Base-by-base conservation (phyloP, 1,139 yeast genomes). In the Kodamaea alishanica region DNA sequence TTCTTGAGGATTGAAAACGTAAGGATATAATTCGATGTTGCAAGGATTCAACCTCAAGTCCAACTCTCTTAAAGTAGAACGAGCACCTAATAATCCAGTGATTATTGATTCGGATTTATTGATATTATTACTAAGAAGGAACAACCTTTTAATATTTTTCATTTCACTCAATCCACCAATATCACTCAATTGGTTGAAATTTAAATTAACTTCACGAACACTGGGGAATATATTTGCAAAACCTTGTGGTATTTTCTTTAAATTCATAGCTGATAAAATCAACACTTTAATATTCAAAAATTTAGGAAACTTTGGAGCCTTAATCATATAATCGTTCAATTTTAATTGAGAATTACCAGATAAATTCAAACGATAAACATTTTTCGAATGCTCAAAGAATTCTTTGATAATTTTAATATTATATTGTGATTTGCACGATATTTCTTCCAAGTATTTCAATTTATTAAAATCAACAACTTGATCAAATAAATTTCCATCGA, bases 41-140 rank as follows among this genome's bases (percentile, higher is more conserved):
- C 76, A 49, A 7, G 79, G 73, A 47, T 79, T 79, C 41, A 76
- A 69, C 38, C 83, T 60, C 33, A 75, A 47, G 52, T 78, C 84
- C 12, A 78, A 51, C 8, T 65, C 57, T 40, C 55, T 61, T 41
- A 78, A 54, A 1, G 61, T 50, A 6, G 50, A 40, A 32, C 77
- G 55, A 1, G 64, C 53, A 0, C 58, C 61, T 7, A 58, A 49
- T 28, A 69, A 52, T 4, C 67, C 62, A 6, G 54, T 52, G n/a
- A 75, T 48, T 1, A 73, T 46, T 10, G 50, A 50, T 37, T 63
- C 68, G 12, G 71, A 54, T 30, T 58, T 61, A 8, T 48, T 43
- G 26, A 78, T 50, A 30, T 65, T 60, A 49, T 78, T 78, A 47
- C 79, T 73, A 15, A 78, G 63, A 39, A 76, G 43, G 40, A 62